Evolutionary conservation across 148 eudicot species (phyloP).

Genomic region (Amaranthus hypochondriacus): DNA sequence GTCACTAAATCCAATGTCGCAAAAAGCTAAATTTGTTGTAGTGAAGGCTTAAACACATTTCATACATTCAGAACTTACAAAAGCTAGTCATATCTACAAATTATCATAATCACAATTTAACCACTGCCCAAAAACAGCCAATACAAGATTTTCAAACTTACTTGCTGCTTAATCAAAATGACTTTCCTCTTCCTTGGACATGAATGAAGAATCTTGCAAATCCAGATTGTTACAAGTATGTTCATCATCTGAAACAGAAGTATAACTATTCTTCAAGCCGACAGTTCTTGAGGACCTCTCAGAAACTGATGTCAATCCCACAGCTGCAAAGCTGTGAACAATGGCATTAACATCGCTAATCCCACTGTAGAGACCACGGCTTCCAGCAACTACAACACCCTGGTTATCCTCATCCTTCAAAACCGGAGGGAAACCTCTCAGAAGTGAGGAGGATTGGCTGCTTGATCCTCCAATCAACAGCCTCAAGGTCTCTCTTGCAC

Average conservation of each 20-base stretch:
- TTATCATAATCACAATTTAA: neutral
- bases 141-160: constrained; percentile 7
- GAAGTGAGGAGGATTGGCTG: constrained; percentile 43
- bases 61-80: constrained; percentile 11
- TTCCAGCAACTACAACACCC: constrained; percentile 48
- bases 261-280: neutral
- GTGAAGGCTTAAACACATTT: constrained; percentile 19
- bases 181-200: constrained; percentile 20
- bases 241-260: constrained; percentile 8
- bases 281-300: constrained; percentile 28
- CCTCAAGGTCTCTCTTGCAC: constrained; percentile 85
- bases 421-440: constrained; percentile 51
- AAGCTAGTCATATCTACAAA: constrained; percentile 27
- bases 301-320: constrained; percentile 41
- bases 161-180: neutral
- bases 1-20: too few relatives aligned
- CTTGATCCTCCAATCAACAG: constrained; percentile 60
- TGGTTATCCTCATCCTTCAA: constrained; percentile 34
- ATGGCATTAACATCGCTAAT: constrained; percentile 52
- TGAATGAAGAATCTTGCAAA: constrained; percentile 26
- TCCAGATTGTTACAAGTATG: constrained; percentile 16
- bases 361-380: constrained; percentile 70
- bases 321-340: constrained; percentile 41
- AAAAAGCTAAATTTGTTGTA: too few relatives aligned
- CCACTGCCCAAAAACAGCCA: constrained; percentile 2